Evolutionary conservation across 768 basidiomycete species (phyloP).

Genomic region (Russula earlei): DNA sequence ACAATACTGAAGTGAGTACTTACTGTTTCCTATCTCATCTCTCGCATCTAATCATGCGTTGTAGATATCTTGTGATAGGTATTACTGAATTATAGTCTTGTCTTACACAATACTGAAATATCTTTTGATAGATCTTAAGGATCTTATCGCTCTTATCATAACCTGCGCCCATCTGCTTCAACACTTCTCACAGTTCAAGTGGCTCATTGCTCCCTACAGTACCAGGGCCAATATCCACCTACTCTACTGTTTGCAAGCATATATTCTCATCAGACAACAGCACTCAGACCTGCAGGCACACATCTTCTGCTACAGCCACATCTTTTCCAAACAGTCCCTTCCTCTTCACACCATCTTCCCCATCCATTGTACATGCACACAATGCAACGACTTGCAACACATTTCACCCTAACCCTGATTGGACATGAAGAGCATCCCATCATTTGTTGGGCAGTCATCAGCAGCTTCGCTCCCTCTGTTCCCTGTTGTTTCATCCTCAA

Average conservation of each 20-base stretch:
- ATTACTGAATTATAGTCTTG: too few species aligned
- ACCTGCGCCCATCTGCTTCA: too few species aligned
- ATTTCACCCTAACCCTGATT: conserved; percentile 69
- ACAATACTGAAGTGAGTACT: too few species aligned
- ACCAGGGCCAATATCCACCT: background rate
- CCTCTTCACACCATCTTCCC: conserved; percentile 9
- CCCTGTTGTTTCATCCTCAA: too few species aligned
- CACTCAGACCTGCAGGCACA: conserved; percentile 7
- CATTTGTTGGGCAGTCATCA: conserved; percentile 85
- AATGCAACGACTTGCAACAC: conserved; percentile 42
- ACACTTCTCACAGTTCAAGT: too few species aligned
- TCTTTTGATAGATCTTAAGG: too few species aligned
- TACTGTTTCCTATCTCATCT: too few species aligned
- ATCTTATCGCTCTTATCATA: too few species aligned
- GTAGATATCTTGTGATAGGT: too few species aligned
- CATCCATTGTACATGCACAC: conserved; percentile 3
- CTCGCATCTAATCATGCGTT: too few species aligned
- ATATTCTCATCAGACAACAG: background rate
- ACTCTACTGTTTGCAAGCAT: background rate
- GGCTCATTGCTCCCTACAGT: background rate
- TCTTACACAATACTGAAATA: too few species aligned
- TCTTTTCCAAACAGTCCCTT: conserved; percentile 4
- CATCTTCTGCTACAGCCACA: conserved; percentile 4
- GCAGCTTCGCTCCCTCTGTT: conserved; percentile 80
- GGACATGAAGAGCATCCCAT: conserved; percentile 63